Percentiles rank a stretch among this genome's conserved stretches.
Conservation (phyloP, 257 asterid species). For the Gynochthodes officinalis region DNA sequence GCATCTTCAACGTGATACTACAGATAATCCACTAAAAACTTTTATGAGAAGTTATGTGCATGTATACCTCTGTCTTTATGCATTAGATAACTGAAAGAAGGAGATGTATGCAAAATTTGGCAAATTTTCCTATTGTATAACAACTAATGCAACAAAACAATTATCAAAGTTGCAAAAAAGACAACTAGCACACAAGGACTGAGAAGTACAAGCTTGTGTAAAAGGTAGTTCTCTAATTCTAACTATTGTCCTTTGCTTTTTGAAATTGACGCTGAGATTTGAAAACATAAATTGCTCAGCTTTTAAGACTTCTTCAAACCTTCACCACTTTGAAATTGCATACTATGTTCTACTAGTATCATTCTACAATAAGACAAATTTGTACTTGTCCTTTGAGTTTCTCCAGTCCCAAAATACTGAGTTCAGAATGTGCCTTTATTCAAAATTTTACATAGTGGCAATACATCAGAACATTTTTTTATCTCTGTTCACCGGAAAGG, state of each 20-base stretch:
- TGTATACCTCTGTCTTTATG: not conserved
- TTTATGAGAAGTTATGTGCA: not conserved
- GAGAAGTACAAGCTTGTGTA: not conserved
- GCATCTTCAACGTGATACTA: not conserved
- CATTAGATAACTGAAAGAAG: not conserved
- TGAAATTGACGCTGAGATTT: not conserved
- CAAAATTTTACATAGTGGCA: not conserved
- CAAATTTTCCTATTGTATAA: not conserved
- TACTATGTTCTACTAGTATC: not conserved
- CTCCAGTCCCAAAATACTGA: not conserved
- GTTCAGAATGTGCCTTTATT: not conserved
- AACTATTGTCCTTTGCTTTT: not conserved
- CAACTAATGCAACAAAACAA: not conserved
- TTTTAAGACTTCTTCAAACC: not conserved
- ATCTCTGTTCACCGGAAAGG: not conserved
- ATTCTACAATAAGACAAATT: not conserved
- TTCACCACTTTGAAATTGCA: not conserved
- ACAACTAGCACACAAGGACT: not conserved
- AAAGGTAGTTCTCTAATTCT: not conserved
- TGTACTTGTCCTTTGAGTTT: constrained; percentile 2
- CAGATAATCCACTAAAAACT: not conserved
- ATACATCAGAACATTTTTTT: not conserved
- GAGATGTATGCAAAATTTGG: too few relatives aligned
- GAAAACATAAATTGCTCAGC: not conserved
- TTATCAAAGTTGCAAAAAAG: not conserved